Percentiles rank a stretch among this genome's conserved stretches.
Evolutionary conservation across 2,329 filamentous ascomycete species (phyloP).

Genomic region (Ophiostoma ips): DNA sequence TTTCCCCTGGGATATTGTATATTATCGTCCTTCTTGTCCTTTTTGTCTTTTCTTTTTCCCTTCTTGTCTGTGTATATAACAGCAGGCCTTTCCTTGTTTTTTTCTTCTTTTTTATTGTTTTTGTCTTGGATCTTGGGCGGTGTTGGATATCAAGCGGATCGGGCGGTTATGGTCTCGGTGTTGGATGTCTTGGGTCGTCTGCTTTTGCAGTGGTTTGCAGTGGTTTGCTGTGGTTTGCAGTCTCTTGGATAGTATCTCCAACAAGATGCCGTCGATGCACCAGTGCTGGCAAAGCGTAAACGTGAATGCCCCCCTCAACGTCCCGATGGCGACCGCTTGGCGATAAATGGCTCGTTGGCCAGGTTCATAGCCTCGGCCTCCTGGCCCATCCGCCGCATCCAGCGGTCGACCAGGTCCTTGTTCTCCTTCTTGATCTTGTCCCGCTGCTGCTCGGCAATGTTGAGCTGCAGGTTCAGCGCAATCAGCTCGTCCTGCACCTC

Average conservation of each 20-base stretch:
- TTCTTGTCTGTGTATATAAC: too few species aligned
- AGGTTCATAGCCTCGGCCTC: slow-evolving; percentile 82
- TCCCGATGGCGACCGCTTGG: slow-evolving; percentile 6
- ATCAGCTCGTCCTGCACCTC: slow-evolving; percentile 90
- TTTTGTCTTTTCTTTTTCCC: neutral
- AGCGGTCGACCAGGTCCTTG: slow-evolving; percentile 74
- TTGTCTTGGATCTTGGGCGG: neutral
- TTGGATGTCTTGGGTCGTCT: too few species aligned
- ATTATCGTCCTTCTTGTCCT: neutral
- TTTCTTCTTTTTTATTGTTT: neutral
- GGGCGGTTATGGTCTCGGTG: too few species aligned
- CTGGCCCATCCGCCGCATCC: slow-evolving; percentile 76
- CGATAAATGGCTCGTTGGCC: slow-evolving; percentile 34
- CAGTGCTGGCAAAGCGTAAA: too few species aligned
- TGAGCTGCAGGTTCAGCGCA: slow-evolving; percentile 72
- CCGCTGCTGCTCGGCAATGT: slow-evolving; percentile 65
- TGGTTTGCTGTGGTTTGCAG: too few species aligned
- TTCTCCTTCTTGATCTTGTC: slow-evolving; percentile 70
- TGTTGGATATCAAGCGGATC: neutral
- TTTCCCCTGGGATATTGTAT: slow-evolving; percentile 1
- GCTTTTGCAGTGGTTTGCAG: too few species aligned
- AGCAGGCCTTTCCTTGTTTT: too few species aligned
- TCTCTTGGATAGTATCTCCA: too few species aligned
- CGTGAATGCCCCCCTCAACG: neutral
- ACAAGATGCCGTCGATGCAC: too few species aligned